Evolutionary conservation across 148 eudicot species (phyloP).

Genomic region (Bassia scoparia): DNA sequence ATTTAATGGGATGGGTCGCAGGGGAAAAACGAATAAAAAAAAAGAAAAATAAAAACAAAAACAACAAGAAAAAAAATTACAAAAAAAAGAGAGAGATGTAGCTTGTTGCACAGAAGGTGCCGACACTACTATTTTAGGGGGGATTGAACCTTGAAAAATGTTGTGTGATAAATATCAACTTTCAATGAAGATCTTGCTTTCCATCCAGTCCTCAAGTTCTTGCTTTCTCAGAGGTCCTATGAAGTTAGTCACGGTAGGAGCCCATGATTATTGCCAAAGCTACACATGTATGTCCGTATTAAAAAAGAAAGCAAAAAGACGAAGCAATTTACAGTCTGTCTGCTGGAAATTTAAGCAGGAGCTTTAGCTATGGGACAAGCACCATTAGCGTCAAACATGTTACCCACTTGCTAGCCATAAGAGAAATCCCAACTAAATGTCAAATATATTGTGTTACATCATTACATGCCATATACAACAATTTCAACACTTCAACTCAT

Average conservation of each 20-base stretch:
- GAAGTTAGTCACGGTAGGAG: slow-evolving; percentile 24
- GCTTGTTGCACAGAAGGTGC: too few species aligned
- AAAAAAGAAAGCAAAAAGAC: too few species aligned
- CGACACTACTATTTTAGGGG: too few species aligned
- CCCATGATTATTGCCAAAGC: slow-evolving; percentile 49
- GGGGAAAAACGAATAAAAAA: too few species aligned
- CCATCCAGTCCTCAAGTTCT: slow-evolving; percentile 36
- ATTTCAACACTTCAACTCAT: neutral
- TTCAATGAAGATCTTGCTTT: too few species aligned
- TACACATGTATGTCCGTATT: slow-evolving; percentile 44
- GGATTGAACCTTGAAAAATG: too few species aligned
- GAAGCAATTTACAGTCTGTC: slow-evolving; percentile 18
- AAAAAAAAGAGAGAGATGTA: too few species aligned
- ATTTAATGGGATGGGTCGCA: too few species aligned
- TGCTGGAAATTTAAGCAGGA: slow-evolving; percentile 7
- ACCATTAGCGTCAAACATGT: neutral
- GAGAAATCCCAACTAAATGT: neutral
- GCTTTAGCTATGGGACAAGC: neutral
- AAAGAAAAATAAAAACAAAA: too few species aligned
- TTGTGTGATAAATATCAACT: too few species aligned
- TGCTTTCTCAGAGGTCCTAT: slow-evolving; percentile 40
- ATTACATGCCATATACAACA: neutral
- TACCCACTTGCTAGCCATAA: neutral
- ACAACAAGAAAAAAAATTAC: too few species aligned
- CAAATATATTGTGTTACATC: neutral